A percentile compares a stretch with the other conserved stretches of the same genome.
These are phyloP conservation scores for Glycine soja DNA, from an alignment of 306 rosid species.

Conservation along the genomic window DNA sequence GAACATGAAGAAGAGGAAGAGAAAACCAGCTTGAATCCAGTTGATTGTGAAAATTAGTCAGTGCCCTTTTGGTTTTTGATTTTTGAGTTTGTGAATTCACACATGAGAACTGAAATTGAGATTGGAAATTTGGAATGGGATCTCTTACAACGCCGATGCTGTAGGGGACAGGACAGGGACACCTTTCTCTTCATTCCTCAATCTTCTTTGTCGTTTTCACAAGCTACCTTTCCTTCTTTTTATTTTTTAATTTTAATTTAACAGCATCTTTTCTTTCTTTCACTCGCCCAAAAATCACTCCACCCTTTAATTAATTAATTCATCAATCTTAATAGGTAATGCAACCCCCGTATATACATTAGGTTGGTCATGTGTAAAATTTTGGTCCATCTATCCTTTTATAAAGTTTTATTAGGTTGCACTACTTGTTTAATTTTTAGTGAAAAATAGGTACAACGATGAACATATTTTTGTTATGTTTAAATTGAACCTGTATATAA, in stretches of 20 bases:
- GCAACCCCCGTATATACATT: neutral
- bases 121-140: conserved; percentile 40
- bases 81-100: conserved; percentile 2
- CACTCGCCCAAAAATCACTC: neutral
- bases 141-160: conserved; percentile 53
- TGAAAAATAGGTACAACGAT: no score
- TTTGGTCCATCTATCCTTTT: neutral
- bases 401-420: no score
- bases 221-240: conserved; percentile 27
- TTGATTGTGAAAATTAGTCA: neutral
- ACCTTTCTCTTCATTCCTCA: conserved; percentile 52
- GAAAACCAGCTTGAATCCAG: neutral
- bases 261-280: conserved; percentile 5
- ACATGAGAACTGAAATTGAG: neutral
- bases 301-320: conserved; percentile 11
- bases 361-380: neutral
- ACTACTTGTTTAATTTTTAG: no score
- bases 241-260: neutral
- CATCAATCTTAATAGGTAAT: neutral
- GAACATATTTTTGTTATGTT: no score
- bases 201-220: conserved; percentile 41
- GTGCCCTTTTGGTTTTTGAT: neutral
- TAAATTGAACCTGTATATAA: no score
- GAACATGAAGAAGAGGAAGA: conserved; percentile 22
- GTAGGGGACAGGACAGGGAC: conserved; percentile 38